Evolutionary conservation across 495 filamentous ascomycete species (phyloP).

Genomic region (Xanthoparmelia taractica): DNA sequence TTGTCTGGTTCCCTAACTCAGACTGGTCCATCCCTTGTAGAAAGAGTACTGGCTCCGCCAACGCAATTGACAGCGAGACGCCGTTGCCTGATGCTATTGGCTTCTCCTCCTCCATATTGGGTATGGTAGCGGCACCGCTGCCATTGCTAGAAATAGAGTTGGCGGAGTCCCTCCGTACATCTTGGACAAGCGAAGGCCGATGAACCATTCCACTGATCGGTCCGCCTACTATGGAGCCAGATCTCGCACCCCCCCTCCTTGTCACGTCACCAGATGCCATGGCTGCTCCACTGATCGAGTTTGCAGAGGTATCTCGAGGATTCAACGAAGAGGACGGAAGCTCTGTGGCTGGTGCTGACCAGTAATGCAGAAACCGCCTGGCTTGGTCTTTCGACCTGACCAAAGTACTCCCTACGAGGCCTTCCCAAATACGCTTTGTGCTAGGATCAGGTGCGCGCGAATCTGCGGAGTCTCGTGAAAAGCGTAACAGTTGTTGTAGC

Average conservation of each 20-base stretch:
- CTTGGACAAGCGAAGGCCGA: slow-evolving; percentile 30
- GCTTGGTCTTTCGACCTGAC: slow-evolving; percentile 44
- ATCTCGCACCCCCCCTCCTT: slow-evolving; percentile 22
- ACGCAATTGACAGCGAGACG: slow-evolving; percentile 59
- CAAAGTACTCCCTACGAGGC: slow-evolving; percentile 30
- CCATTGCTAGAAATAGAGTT: slow-evolving; percentile 32
- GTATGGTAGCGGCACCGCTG: slow-evolving; percentile 1
- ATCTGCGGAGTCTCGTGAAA: not conserved
- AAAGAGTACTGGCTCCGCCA: slow-evolving; percentile 87
- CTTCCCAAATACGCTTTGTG: slow-evolving; percentile 13
- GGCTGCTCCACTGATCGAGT: slow-evolving; percentile 20
- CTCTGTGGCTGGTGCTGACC: slow-evolving; percentile 20
- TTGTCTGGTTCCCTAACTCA: slow-evolving; percentile 58
- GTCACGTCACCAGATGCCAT: slow-evolving; percentile 28
- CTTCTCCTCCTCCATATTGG: slow-evolving; percentile 47
- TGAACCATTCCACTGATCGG: slow-evolving; percentile 32
- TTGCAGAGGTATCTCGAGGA: not conserved
- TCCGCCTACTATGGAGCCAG: slow-evolving; percentile 31
- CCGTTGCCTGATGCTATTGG: slow-evolving; percentile 68
- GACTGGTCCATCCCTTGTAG: slow-evolving; percentile 86
- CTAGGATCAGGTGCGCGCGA: not conserved
- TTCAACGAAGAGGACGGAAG: not conserved
- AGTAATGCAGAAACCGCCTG: slow-evolving; percentile 44
- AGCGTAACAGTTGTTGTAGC: not conserved
- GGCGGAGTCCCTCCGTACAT: slow-evolving; percentile 25